Conservation (phyloP, 1,284 basidiomycete genomes). For the Ceratobasidium sp. region DNA sequence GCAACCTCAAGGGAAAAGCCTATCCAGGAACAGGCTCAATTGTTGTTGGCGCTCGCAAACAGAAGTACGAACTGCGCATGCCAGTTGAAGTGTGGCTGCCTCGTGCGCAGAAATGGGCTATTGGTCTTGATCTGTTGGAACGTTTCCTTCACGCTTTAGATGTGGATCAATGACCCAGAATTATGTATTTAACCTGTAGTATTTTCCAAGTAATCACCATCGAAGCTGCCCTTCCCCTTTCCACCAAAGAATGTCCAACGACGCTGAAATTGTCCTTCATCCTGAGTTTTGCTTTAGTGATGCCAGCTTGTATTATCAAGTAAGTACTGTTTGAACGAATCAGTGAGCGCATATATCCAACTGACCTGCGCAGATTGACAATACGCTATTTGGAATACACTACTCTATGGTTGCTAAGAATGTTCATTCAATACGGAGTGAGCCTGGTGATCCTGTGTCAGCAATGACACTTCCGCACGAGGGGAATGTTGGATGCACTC, state of each 20-base stretch:
- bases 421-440: background rate
- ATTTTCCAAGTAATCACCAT: background rate
- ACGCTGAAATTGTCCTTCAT: too few species aligned
- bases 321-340: background rate
- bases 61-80: background rate
- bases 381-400: background rate
- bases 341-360: background rate
- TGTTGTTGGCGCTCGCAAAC: background rate
- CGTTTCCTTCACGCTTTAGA: background rate
- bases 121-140: background rate
- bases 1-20: too few species aligned
- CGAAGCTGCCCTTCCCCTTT: too few species aligned
- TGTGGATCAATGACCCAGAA: background rate
- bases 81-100: background rate
- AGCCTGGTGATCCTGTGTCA: background rate
- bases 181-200: background rate
- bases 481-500: background rate
- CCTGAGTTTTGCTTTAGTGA: background rate
- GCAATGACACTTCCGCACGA: background rate
- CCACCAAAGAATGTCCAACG: too few species aligned
- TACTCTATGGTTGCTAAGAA: background rate
- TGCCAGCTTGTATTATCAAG: background rate
- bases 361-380: background rate
- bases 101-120: conserved; percentile 16
- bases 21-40: background rate